These are phyloP conservation scores for Candida pseudofarinosa DNA, from an alignment of 805 yeast species.

Conservation along the genomic window DNA sequence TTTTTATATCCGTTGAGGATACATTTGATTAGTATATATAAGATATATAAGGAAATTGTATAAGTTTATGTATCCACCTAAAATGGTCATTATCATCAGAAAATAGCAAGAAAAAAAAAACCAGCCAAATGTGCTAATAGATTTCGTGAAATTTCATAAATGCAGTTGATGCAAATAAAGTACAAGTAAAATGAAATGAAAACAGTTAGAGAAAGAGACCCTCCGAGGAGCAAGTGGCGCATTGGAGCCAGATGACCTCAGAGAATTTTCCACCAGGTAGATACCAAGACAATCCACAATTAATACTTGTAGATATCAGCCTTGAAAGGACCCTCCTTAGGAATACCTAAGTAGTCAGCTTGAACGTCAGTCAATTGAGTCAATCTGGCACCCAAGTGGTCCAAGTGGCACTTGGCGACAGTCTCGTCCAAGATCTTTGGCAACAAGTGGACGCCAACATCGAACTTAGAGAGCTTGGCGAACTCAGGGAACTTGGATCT, in stretches of 20 bases:
- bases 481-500: constrained; percentile 81
- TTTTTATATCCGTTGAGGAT: constrained; percentile 38
- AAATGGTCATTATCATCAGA: constrained; percentile 19
- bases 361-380: constrained; percentile 72
- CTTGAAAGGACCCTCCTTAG: constrained; percentile 94
- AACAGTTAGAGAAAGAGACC: background rate
- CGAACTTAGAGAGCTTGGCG: constrained; percentile 82
- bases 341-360: constrained; percentile 91
- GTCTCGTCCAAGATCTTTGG: constrained; percentile 99
- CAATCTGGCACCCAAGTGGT: constrained; percentile 87
- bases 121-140: constrained; percentile 13
- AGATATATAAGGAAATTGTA: constrained; percentile 9
- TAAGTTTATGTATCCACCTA: constrained; percentile 23
- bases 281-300: constrained; percentile 6
- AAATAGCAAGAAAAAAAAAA: constrained; percentile 11
- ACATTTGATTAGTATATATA: constrained; percentile 21
- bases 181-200: constrained; percentile 14
- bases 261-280: constrained; percentile 13
- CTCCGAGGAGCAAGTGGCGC: background rate
- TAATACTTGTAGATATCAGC: constrained; percentile 97
- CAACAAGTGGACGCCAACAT: constrained; percentile 87
- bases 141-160: constrained; percentile 23
- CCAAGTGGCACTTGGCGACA: constrained; percentile 95
- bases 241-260: constrained; percentile 2
- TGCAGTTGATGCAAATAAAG: constrained; percentile 46